Base-by-base conservation (phyloP, 768 basidiomycete genomes). In the Hortiboletus campestris region DNA sequence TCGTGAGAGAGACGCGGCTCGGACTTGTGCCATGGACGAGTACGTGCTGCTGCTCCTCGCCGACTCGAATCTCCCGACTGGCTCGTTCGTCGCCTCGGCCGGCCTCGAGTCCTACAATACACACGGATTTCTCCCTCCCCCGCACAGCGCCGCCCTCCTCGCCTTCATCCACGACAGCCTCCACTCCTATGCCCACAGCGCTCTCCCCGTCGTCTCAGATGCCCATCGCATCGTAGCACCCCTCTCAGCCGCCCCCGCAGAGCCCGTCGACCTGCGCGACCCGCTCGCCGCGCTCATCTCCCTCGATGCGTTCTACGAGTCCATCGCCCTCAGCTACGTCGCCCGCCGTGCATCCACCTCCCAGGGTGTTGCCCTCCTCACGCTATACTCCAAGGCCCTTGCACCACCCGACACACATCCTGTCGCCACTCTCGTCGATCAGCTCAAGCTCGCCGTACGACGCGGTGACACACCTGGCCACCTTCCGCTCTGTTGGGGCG, bases 1-100 rank as follows among this genome's bases (percentile, higher is more conserved):
- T 48, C 35, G 49, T 40, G 39, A 7, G 17, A 28, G 48, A 29
- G 17, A 9, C n/a, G 25, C n/a, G 31, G 9, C 11, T 9, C 29
- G 1, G 6, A n/a, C n/a, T n/a, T n/a, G n/a, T n/a, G 22, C 6
- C 42, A 63, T 61, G 61, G 72, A 75, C 71, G 71, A 74, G 0
- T 91, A 89, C 69, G 73, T 93, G 31, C 77, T 93, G 17, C 81
- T 94, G 38, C 78, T 95, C 35, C 81, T 96, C 41, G 81, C 91
- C 0, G 94, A 96, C 75, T 90, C 91, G 58, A 98, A 96, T 71
- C 84, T 99, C 4, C 97, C 97, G 2, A 98, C 96, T 0, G 97
- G 97, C 35, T 89, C 96, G 2, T 99, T 99, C 70, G 91, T 98
- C 55, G 91, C 95, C 1, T 97, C 94, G 1, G 83, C 91, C 3